phyloP scores from a whole-genome alignment of 371 early-diverging fungal species.

The Lichtheimia ramosa region DNA sequence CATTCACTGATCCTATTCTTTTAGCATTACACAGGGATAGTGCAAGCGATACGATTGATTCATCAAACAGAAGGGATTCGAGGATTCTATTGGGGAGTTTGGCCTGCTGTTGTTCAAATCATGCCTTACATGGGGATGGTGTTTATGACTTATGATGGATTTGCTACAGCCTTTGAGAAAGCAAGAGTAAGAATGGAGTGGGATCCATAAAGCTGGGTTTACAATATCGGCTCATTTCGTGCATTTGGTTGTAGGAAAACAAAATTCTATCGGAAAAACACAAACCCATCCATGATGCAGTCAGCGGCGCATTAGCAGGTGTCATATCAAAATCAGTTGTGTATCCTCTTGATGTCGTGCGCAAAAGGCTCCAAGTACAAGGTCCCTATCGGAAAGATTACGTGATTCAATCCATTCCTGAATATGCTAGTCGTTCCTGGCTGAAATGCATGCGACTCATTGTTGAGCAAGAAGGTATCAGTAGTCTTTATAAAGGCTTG shows the following conservation, averaged over 20 bases:
- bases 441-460: slow-evolving; percentile 61
- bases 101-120: slow-evolving; percentile 83
- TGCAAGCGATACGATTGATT: slow-evolving; percentile 66
- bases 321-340: slow-evolving; percentile 80
- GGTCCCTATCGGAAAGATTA: slow-evolving; percentile 59
- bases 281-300: slow-evolving; percentile 60
- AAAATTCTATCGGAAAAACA: slow-evolving; percentile 21
- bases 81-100: slow-evolving; percentile 89
- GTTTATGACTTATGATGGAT: slow-evolving; percentile 73
- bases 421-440: slow-evolving; percentile 49
- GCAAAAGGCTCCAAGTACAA: slow-evolving; percentile 80
- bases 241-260: slow-evolving; percentile 25
- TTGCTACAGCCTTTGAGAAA: slow-evolving; percentile 47
- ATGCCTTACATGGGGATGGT: slow-evolving; percentile 92
- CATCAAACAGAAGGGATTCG: slow-evolving; percentile 66
- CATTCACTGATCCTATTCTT: neutral
- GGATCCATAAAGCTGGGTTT: no score
- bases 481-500: slow-evolving; percentile 86
- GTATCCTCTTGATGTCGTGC: slow-evolving; percentile 90
- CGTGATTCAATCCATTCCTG: slow-evolving; percentile 49
- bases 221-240: no score
- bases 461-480: slow-evolving; percentile 71
- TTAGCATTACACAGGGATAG: slow-evolving; percentile 62
- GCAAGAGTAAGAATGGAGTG: slow-evolving; percentile 29
- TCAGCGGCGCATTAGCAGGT: slow-evolving; percentile 85